A percentile compares a stretch with the other conserved stretches of the same genome.
These are phyloP conservation scores for Nematocida ausubeli DNA, from an alignment of 371 early-diverging fungal species.

Conservation along the genomic window DNA sequence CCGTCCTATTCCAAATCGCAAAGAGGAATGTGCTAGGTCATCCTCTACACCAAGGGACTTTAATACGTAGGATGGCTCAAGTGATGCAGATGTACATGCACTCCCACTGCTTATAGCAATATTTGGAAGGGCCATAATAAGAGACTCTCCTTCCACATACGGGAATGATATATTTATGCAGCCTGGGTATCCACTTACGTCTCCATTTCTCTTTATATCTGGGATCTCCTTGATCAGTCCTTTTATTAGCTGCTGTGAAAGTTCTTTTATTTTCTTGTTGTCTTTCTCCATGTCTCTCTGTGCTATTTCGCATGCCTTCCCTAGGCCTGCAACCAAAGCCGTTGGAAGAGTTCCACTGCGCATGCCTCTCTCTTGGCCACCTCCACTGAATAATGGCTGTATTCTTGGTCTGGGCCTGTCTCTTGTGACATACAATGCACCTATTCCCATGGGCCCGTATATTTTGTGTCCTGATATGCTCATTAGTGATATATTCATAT, in stretches of 20 bases:
- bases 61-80: conserved; percentile 95
- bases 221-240: conserved; percentile 52
- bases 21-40: conserved; percentile 92
- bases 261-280: conserved; percentile 58
- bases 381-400: conserved; percentile 84
- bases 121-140: conserved; percentile 94
- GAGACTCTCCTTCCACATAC: conserved; percentile 96
- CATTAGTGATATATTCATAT: conserved; percentile 88
- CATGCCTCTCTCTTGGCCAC: conserved; percentile 95
- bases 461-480: conserved; percentile 95
- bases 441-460: conserved; percentile 95
- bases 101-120: conserved; percentile 92
- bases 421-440: conserved; percentile 83
- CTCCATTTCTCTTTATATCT: conserved; percentile 55
- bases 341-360: conserved; percentile 93
- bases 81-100: conserved; percentile 94
- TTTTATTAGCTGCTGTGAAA: conserved; percentile 37
- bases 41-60: conserved; percentile 94
- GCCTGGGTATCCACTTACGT: conserved; percentile 65
- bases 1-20: conserved; percentile 93
- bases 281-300: conserved; percentile 78
- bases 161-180: conserved; percentile 98
- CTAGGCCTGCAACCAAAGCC: conserved; percentile 87
- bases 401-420: conserved; percentile 88
- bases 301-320: conserved; percentile 84